phyloP scores from a whole-genome alignment of 108 stramenopile species.

The Pseudonitzschia delicatissima region DNA sequence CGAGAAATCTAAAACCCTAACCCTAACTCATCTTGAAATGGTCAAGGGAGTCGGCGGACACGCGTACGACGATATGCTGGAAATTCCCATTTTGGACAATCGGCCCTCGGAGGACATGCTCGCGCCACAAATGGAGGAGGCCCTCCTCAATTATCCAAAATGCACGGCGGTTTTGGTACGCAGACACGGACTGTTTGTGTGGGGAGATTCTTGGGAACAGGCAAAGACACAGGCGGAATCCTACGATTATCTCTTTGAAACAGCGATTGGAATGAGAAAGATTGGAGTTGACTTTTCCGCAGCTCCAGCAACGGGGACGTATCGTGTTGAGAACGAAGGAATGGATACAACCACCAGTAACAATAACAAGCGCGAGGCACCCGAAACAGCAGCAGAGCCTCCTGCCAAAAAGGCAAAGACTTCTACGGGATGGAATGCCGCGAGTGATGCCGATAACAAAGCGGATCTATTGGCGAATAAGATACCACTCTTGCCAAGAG shows the following conservation, averaged over 20 bases:
- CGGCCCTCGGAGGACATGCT: slow-evolving; percentile 89
- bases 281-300: slow-evolving; percentile 67
- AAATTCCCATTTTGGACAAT: slow-evolving; percentile 96
- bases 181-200: slow-evolving; percentile 92
- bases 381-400: neutral
- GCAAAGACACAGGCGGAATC: slow-evolving; percentile 96
- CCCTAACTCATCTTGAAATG: slow-evolving; percentile 95
- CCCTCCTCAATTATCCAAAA: slow-evolving; percentile 78
- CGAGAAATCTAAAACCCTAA: slow-evolving; percentile 51
- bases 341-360: neutral
- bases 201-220: slow-evolving; percentile 97
- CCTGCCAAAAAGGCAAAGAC: neutral
- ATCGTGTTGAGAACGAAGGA: slow-evolving; percentile 23
- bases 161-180: slow-evolving; percentile 91
- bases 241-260: slow-evolving; percentile 92
- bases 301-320: slow-evolving; percentile 49
- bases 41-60: slow-evolving; percentile 93
- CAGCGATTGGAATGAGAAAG: slow-evolving; percentile 63
- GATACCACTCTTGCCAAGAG: slow-evolving; percentile 66
- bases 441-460: slow-evolving; percentile 40
- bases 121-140: slow-evolving; percentile 78
- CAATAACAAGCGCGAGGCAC: slow-evolving; percentile 28
- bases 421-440: slow-evolving; percentile 50
- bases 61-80: slow-evolving; percentile 83
- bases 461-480: slow-evolving; percentile 48